These are phyloP conservation scores for Cyanodermella asteris DNA, from an alignment of 2,329 filamentous ascomycete genomes.

Conservation along the genomic window DNA sequence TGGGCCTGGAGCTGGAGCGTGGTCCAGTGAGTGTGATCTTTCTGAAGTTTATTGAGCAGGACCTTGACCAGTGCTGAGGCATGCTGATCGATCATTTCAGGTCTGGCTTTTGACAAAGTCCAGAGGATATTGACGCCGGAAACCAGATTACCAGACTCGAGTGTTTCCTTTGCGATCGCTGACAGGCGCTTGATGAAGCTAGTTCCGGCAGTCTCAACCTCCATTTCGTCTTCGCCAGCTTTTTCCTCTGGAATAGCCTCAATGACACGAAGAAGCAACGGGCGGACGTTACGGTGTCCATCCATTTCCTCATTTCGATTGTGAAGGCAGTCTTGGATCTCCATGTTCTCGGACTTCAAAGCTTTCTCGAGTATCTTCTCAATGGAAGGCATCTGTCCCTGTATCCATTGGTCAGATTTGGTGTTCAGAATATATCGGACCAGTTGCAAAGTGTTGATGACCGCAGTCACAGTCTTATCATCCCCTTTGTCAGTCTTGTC, in stretches of 20 bases:
- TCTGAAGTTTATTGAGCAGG: conserved; percentile 72
- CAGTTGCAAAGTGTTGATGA: conserved; percentile 86
- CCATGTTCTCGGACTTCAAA: conserved; percentile 67
- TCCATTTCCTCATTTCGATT: conserved; percentile 47
- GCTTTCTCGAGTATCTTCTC: conserved; percentile 83
- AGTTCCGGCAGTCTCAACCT: conserved; percentile 53
- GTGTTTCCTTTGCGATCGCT: conserved; percentile 65
- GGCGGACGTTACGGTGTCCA: conserved; percentile 33
- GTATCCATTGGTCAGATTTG: conserved; percentile 78
- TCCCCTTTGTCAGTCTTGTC: conserved; percentile 70
- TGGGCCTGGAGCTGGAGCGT: conserved; percentile 1
- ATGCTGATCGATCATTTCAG: conserved; percentile 73
- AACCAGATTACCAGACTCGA: conserved; percentile 66
- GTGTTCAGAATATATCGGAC: conserved; percentile 73
- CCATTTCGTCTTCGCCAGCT: conserved; percentile 62
- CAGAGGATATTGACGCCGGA: conserved; percentile 84
- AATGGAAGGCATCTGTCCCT: conserved; percentile 51
- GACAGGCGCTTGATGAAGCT: conserved; percentile 75
- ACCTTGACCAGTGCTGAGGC: conserved; percentile 80
- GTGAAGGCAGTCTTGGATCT: conserved; percentile 85
- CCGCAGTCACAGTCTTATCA: conserved; percentile 64
- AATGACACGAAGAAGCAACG: conserved; percentile 61
- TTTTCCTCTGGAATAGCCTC: conserved; percentile 70
- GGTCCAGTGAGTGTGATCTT: conserved; percentile 40
- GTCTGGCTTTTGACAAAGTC: conserved; percentile 69